Base-by-base conservation (phyloP, 1,284 basidiomycete genomes). In the Tremellales sp. region DNA sequence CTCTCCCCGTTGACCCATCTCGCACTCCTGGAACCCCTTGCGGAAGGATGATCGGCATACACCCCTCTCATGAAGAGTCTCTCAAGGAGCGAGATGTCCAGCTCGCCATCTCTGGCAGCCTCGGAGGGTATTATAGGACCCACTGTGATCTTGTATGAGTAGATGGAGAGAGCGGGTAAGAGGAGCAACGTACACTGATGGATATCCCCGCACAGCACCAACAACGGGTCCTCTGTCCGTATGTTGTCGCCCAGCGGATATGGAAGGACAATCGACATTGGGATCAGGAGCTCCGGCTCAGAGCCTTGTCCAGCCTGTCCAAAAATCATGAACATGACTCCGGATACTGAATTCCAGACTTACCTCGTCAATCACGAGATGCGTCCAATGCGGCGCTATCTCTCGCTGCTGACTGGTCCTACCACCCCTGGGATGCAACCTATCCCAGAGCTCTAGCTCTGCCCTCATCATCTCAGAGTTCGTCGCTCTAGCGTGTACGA, bases 291-390 rank as follows among this genome's bases (percentile, higher is more conserved):
- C 33, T 74, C 73, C 4, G 71, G 63, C 47, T 75, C 74, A 8
- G 62, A 66, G 1, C 64, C 68, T 60, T 75, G 74, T 8, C 56
- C 73, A 0, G 71, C 72, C 61, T 65, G 29, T 19, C 25, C 32
- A 32, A 36, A n/a, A 10, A n/a, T n/a, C 10, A 14, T 37, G 14
- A 7, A 4, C 22, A 13, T 33, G n/a, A 22, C 3, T 7, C 24
- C 4, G 19, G 27, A 34, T 22, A 25, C 16, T 10, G 21, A 13
- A 36, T 29, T 9, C n/a, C n/a, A n/a, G 18, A 43, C 59, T 47
- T 38, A 61, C 63, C 54, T 75, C 74, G 48, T 75, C 74, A 16
- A 74, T 53, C 4, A 75, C 45, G 7, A 74, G 58, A 57, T 68
- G 68, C 4, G 64, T 68, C 58, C 72, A 75, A 41, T 74, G 72